phyloP scores from a whole-genome alignment of 441 rosid species.

The Euphorbia celastroides region DNA sequence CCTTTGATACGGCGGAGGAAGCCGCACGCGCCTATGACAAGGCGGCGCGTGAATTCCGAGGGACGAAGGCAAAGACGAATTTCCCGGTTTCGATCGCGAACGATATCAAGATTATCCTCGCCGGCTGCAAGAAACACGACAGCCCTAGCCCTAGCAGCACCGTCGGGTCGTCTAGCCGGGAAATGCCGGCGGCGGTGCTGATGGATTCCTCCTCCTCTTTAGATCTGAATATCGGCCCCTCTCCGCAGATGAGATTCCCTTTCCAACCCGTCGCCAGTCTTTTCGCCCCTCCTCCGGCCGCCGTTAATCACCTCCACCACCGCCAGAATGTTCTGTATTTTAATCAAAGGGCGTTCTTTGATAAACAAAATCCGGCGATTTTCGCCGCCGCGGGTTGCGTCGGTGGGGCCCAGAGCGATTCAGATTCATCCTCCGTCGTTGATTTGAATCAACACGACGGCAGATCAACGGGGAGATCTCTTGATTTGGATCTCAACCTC shows the following conservation, averaged over 20 bases:
- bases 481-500: constrained; percentile 56
- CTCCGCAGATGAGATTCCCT: constrained; percentile 9
- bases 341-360: constrained; percentile 29
- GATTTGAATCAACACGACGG: constrained; percentile 32
- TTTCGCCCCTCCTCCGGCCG: constrained; percentile 13
- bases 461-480: constrained; percentile 19
- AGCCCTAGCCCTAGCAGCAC: constrained; percentile 69
- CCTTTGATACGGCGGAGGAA: constrained; percentile 68
- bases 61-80: constrained; percentile 71
- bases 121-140: constrained; percentile 11
- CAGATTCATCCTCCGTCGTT: constrained; percentile 54
- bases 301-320: neutral
- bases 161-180: too few relatives aligned
- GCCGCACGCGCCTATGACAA: constrained; percentile 77
- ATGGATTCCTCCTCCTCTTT: constrained; percentile 28
- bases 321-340: constrained; percentile 24
- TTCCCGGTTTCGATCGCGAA: constrained; percentile 28
- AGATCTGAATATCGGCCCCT: constrained; percentile 31
- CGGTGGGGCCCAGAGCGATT: constrained; percentile 35
- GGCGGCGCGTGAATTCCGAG: constrained; percentile 61
- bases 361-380: constrained; percentile 16
- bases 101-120: constrained; percentile 7
- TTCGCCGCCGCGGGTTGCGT: constrained; percentile 6
- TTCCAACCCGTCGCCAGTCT: constrained; percentile 17
- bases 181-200: constrained; percentile 22